A percentile compares a stretch with the other conserved stretches of the same genome.
These are phyloP conservation scores for Lachnellula occidentalis DNA, from an alignment of 2,329 filamentous ascomycete species.

Conservation along the genomic window DNA sequence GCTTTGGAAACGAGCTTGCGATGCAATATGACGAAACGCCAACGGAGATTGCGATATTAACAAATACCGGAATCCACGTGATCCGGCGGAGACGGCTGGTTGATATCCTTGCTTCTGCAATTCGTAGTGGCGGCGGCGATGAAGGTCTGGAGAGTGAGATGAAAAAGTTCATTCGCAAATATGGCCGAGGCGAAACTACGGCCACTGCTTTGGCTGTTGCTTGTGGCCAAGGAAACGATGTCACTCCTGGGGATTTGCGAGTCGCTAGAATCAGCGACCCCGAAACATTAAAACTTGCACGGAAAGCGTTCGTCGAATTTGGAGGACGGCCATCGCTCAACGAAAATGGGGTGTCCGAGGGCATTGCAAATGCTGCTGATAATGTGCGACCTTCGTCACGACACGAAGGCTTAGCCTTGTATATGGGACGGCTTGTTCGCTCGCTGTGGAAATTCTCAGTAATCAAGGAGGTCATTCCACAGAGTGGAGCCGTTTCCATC, in stretches of 20 bases:
- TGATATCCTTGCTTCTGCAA: constrained; percentile 82
- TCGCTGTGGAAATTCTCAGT: constrained; percentile 82
- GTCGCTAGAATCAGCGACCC: constrained; percentile 71
- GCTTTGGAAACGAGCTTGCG: constrained; percentile 91
- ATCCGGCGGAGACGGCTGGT: constrained; percentile 79
- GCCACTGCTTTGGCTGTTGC: constrained; percentile 90
- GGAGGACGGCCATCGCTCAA: constrained; percentile 82
- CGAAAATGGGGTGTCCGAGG: constrained; percentile 63
- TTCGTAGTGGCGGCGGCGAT: constrained; percentile 66
- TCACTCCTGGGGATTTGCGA: constrained; percentile 63
- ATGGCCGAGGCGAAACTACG: constrained; percentile 83
- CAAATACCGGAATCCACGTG: constrained; percentile 83
- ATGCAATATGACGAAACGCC: constrained; percentile 86
- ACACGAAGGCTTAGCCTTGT: constrained; percentile 82
- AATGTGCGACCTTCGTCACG: constrained; percentile 82
- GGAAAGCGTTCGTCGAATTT: constrained; percentile 84
- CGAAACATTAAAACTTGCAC: constrained; percentile 76
- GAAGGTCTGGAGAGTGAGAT: constrained; percentile 79
- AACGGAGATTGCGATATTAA: constrained; percentile 84
- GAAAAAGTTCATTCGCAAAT: constrained; percentile 76
- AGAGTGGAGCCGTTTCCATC: constrained; percentile 56
- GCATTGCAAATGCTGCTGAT: constrained; percentile 63
- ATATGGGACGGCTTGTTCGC: constrained; percentile 81
- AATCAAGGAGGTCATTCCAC: constrained; percentile 46
- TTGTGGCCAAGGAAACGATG: constrained; percentile 84